Base-by-base conservation (phyloP, 2,329 filamentous ascomycete genomes). In the Cladophialophora immunda region DNA sequence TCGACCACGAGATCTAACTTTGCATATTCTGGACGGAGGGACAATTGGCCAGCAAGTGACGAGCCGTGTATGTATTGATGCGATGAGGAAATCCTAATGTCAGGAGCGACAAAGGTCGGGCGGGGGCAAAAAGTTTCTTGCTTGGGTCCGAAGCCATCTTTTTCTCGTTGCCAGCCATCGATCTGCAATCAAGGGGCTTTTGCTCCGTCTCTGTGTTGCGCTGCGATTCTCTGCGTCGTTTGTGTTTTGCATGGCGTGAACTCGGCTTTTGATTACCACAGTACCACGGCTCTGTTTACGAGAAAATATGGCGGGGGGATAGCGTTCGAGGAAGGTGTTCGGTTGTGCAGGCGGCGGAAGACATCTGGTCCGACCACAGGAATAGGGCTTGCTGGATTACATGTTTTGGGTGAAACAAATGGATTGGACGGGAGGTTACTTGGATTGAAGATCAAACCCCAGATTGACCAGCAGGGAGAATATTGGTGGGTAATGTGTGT, bases 1-100 rank as follows among this genome's bases (percentile, higher is more conserved):
- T 19, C 13, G 38, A 45, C 38, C n/a, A 45, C 38, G 38, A 45
- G 5, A n/a, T 45, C 38, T 45, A 13, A 45, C 19, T 1, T 45
- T 45, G 38, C 6, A 45, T 45, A 45, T 45, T 45, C 17, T 19
- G 17, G 17, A 45, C 38, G 17, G 17, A 45, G 7, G 38, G 38
- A 19, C 17, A 17, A 13, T 9, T 34, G 17, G 6, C 38, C 7
- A 45, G 38, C 38, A 6, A 7, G 38, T 22, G 17, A 22, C 38
- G 38, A 45, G 38, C 38, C 8, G 38, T 45, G 38, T 45, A 45
- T 45, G 38, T 19, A 45, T 45, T 45, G 38, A 45, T n/a, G n/a
- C 19, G 38, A 45, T 19, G 38, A 45, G 38, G 38, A 45, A 45
- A 8, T 22, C 19, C 38, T 41, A 19, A 45, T n/a, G 38, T 15